phyloP scores from a whole-genome alignment of 140 eudicot species.

The Erigeron philadelphicus region DNA sequence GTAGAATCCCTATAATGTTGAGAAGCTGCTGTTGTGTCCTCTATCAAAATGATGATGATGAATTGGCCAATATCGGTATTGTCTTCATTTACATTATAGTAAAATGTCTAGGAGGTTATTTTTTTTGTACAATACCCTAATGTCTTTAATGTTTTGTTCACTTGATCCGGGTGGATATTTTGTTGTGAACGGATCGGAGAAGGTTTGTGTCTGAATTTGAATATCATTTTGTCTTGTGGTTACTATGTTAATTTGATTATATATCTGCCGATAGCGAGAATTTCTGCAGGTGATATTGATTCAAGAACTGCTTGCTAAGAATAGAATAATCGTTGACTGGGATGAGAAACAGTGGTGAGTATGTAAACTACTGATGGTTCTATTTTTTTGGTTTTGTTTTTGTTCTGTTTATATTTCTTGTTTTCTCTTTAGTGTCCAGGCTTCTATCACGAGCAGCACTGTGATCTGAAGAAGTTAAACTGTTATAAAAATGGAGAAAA shows the following conservation, averaged over 20 bases:
- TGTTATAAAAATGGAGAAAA: neutral
- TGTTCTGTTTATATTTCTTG: neutral
- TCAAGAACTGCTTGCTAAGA: slow-evolving; percentile 94
- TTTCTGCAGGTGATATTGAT: slow-evolving; percentile 69
- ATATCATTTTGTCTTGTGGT: neutral
- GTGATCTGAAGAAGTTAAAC: slow-evolving; percentile 70
- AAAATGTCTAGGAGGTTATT: neutral
- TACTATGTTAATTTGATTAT: slow-evolving; percentile 9
- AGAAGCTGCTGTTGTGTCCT: slow-evolving; percentile 65
- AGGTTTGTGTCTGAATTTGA: slow-evolving; percentile 39
- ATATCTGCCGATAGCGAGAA: slow-evolving; percentile 17
- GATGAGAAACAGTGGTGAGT: slow-evolving; percentile 84
- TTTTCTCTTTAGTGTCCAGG: slow-evolving; percentile 56
- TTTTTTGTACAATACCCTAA: slow-evolving; percentile 11
- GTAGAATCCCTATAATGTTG: slow-evolving; percentile 90
- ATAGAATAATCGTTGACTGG: slow-evolving; percentile 84
- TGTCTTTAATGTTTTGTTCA: slow-evolving; percentile 24
- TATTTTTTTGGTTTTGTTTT: neutral
- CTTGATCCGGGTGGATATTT: slow-evolving; percentile 99
- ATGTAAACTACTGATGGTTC: neutral
- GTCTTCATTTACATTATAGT: too few relatives aligned
- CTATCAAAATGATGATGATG: slow-evolving; percentile 81
- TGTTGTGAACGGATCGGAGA: slow-evolving; percentile 85
- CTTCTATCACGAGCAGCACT: slow-evolving; percentile 88
- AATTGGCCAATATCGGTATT: slow-evolving; percentile 71